Conservation (phyloP, 768 basidiomycete genomes). For the Leucocoprinus leucothites region DNA sequence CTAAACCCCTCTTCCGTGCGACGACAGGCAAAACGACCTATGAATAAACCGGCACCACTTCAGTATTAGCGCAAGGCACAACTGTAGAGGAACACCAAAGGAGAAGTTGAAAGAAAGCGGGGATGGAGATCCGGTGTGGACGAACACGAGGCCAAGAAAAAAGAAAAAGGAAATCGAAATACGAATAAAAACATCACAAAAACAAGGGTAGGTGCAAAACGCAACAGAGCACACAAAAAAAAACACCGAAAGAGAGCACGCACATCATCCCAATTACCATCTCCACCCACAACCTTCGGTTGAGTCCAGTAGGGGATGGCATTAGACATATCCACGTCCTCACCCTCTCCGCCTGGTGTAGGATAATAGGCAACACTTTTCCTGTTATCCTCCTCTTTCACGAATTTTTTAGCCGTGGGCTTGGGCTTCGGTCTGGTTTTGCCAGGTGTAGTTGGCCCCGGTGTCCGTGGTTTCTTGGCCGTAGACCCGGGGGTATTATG, state of each 20-base stretch:
- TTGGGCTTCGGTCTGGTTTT: conserved; percentile 38
- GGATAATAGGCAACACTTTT: conserved; percentile 70
- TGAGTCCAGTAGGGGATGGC: conserved; percentile 86
- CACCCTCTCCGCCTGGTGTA: conserved; percentile 43
- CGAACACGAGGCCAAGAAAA: too few species aligned
- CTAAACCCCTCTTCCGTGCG: conserved; percentile 77
- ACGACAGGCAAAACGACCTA: conserved; percentile 85
- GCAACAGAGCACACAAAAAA: not conserved
- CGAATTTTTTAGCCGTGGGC: conserved; percentile 30
- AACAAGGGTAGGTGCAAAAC: not conserved
- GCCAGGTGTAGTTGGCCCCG: conserved; percentile 26
- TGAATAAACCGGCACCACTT: not conserved
- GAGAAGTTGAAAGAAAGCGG: not conserved
- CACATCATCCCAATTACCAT: conserved; percentile 86
- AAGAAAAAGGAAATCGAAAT: too few species aligned
- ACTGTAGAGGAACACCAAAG: conserved; percentile 9
- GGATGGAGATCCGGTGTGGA: too few species aligned
- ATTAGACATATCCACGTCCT: conserved; percentile 56
- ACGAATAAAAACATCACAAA: not conserved
- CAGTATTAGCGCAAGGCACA: not conserved
- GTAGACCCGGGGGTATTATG: conserved; percentile 11
- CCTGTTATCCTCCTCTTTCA: conserved; percentile 44
- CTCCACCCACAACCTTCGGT: conserved; percentile 57
- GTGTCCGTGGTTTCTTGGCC: conserved; percentile 22
- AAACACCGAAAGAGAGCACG: conserved; percentile 20